Percentiles rank a stretch among this genome's conserved stretches.
Conservation (phyloP, 768 basidiomycete species). For the Suillus alpinus region DNA sequence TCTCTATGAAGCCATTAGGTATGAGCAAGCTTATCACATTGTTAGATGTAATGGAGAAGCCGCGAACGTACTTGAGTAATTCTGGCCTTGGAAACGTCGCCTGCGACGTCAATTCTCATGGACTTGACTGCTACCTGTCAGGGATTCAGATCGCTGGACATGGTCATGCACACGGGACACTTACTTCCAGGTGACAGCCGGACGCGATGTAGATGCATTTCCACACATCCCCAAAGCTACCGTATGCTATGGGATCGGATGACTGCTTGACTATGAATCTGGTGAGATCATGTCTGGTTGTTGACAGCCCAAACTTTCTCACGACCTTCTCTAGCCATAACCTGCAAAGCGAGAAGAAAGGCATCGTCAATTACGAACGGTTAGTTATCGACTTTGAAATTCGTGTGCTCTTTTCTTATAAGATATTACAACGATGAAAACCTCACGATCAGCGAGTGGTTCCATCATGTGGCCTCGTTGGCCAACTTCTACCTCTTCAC, state of each 20-base stretch:
- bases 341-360: background rate
- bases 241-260: background rate
- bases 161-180: background rate
- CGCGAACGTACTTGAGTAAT: background rate
- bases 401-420: too few relatives aligned
- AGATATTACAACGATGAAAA: too few relatives aligned
- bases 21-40: background rate
- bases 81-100: background rate
- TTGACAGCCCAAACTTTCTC: background rate
- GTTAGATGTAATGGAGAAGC: background rate
- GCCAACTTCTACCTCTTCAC: too few relatives aligned
- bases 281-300: conserved; percentile 1
- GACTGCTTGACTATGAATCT: background rate
- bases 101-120: conserved; percentile 3
- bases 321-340: background rate
- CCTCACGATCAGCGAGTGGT: too few relatives aligned
- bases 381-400: too few relatives aligned
- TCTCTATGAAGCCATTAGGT: conserved; percentile 2
- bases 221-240: conserved; percentile 8
- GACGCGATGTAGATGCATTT: background rate
- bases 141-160: background rate
- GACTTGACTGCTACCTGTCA: conserved; percentile 8
- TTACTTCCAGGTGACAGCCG: background rate
- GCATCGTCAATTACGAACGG: background rate
- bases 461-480: too few relatives aligned